Evolutionary conservation across 805 yeast genomes (phyloP), one percentile per base, ranked within the genome.

Genomic region (Wickerhamomyces chambardii): DNA sequence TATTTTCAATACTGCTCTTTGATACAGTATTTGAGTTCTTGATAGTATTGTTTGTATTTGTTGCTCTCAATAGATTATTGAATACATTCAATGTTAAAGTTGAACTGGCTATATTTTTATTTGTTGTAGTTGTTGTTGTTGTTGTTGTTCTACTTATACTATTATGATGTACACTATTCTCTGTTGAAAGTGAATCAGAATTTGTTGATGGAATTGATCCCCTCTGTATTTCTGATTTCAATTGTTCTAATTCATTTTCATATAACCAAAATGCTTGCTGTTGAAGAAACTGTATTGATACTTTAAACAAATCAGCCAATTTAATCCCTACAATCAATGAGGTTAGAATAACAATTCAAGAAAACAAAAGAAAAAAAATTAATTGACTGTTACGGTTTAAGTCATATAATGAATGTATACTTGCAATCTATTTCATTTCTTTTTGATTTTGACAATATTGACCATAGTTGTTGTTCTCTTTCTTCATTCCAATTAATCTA

Each of bases 201-300:
- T 3, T n/a, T 24, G 12, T 24, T 6, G 9, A 11, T 24, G 29
- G 10, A 15, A 8, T 24, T 8, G 47, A 27, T 4, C 44, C 49
- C 33, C 29, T 39, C 29, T 47, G 51, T 7, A 51, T 45, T 10
- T 41, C 39, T 9, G 32, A 37, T 11, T 46, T 42, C 18, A 51
- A 32, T 26, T 49, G 50, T 19, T 51, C 53, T 18, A 51, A 33
- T 32, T 51, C 54, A 24, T 39, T 43, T 28, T 51, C 56, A 26
- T 51, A 51, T 11, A 51, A 37, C 54, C 56, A 50, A 25, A 40
- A 51, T 6, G 53, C 49, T 25, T 49, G 54, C 27, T 49, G 54
- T 34, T 51, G 56, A 2, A 51, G 38, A 17, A 51, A 51, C 8
- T 42, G 39, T 4, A 42, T 38, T 15, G 53, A 50, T 4, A 46